A percentile compares a stretch with the other conserved stretches of the same genome.
phyloP scores from a whole-genome alignment of 345 rosid genomes.

The Aurinia saxatilis region DNA sequence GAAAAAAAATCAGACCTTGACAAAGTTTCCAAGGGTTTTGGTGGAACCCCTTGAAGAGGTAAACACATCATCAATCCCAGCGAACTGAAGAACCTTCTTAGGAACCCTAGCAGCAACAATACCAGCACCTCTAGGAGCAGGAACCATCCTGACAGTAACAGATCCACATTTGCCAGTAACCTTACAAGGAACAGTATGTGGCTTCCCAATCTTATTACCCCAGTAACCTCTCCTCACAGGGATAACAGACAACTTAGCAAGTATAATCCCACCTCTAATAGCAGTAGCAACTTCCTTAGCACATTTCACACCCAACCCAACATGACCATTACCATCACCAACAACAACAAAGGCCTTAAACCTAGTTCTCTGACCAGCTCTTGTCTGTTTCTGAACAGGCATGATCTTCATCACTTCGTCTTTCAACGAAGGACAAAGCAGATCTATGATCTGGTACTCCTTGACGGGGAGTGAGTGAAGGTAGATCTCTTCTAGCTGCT shows the following conservation, averaged over 20 bases:
- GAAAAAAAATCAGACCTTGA: slow-evolving; percentile 56
- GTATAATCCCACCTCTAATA: slow-evolving; percentile 50
- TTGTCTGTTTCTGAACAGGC: slow-evolving; percentile 75
- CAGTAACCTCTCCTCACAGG: slow-evolving; percentile 70
- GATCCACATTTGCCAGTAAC: slow-evolving; percentile 70
- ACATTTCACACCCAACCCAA: slow-evolving; percentile 67
- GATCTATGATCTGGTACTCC: slow-evolving; percentile 70
- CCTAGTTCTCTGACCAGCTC: slow-evolving; percentile 63
- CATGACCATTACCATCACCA: slow-evolving; percentile 55
- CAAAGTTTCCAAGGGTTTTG: slow-evolving; percentile 67
- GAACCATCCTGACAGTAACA: slow-evolving; percentile 67
- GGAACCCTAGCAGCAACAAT: slow-evolving; percentile 73
- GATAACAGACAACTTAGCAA: slow-evolving; percentile 60
- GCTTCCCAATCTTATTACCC: slow-evolving; percentile 76
- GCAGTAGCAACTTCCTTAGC: slow-evolving; percentile 70
- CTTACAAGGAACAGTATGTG: slow-evolving; percentile 68
- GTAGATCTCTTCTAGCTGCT: slow-evolving; percentile 53
- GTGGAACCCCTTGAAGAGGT: slow-evolving; percentile 64
- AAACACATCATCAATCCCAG: slow-evolving; percentile 66
- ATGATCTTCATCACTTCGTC: slow-evolving; percentile 89
- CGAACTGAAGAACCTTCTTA: slow-evolving; percentile 63
- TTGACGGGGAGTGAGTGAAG: slow-evolving; percentile 74
- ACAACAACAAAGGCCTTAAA: slow-evolving; percentile 70
- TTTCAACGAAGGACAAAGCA: slow-evolving; percentile 57
- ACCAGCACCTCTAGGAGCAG: slow-evolving; percentile 68